These are phyloP conservation scores for Torulaspora globosa DNA, from an alignment of 1,139 yeast species.

Conservation along the genomic window DNA sequence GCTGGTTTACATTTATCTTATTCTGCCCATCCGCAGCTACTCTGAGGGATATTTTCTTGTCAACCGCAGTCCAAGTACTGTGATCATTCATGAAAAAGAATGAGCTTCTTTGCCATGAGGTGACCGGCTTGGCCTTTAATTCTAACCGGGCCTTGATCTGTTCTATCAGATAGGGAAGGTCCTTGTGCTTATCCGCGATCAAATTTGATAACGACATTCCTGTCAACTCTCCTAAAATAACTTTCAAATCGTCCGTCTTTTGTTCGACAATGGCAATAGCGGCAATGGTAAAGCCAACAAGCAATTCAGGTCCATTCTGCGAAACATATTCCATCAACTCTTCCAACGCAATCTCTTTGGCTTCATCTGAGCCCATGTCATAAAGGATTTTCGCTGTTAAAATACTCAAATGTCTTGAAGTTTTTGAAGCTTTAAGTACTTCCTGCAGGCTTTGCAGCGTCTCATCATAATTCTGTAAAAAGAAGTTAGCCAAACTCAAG, in stretches of 20 bases:
- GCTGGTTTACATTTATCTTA: slow-evolving; percentile 48
- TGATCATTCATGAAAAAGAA: slow-evolving; percentile 68
- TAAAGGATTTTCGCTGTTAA: slow-evolving; percentile 75
- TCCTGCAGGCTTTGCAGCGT: slow-evolving; percentile 64
- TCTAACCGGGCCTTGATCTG: slow-evolving; percentile 34
- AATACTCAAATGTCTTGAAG: slow-evolving; percentile 60
- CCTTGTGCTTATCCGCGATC: slow-evolving; percentile 48
- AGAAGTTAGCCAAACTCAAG: slow-evolving; percentile 66
- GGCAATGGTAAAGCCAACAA: slow-evolving; percentile 69
- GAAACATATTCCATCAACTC: slow-evolving; percentile 63
- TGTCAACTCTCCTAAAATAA: slow-evolving; percentile 62
- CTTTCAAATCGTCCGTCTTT: slow-evolving; percentile 48
- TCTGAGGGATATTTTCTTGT: slow-evolving; percentile 51
- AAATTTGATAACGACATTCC: slow-evolving; percentile 48
- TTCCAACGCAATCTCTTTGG: slow-evolving; percentile 75
- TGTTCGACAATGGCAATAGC: slow-evolving; percentile 68
- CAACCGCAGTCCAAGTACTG: slow-evolving; percentile 63
- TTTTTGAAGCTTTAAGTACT: slow-evolving; percentile 54
- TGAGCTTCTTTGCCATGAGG: slow-evolving; percentile 66
- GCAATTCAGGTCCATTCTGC: slow-evolving; percentile 57
- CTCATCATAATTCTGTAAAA: slow-evolving; percentile 54
- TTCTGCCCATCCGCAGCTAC: slow-evolving; percentile 43
- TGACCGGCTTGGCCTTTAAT: slow-evolving; percentile 2
- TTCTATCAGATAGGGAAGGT: slow-evolving; percentile 58
- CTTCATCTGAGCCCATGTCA: slow-evolving; percentile 67